Base-by-base conservation (phyloP, 2,329 filamentous ascomycete species). In the Cryphonectria carpinicola region DNA sequence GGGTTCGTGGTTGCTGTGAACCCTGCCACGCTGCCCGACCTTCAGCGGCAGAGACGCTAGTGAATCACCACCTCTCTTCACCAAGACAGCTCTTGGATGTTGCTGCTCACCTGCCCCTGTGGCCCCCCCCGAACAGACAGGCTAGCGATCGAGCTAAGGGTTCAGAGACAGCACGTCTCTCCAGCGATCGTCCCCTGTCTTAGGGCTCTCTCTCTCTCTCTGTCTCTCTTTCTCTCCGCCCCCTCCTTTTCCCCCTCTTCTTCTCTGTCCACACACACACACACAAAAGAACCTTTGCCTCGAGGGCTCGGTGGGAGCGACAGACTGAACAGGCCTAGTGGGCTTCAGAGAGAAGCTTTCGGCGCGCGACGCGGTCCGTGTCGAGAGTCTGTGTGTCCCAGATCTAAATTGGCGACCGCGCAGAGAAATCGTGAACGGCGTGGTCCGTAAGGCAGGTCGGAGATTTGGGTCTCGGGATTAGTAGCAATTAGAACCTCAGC, bases 281-380 rank as follows among this genome's bases (percentile, higher is more conserved):
- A 10, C 14, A 32, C 14, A 37, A 10, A 39, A 35, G 28, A n/a
- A 17, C 14, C 35, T 13, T 25, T n/a, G 58, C 10, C 35, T 22
- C n/a, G 58, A 37, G 32, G 54, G 54, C 54, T 58, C 54, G 54
- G 54, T 28, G 54, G 54, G 54, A 32, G 54, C 54, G 54, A 58
- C 25, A 32, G 8, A 8, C 54, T 58, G 54, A 35, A 17, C 54
- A 8, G 28, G 54, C 22, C 58, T 61, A 61, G 58, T 22, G 58
- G 58, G 58, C 19, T 61, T 10, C 58, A n/a, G 58, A n/a, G 58
- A 39, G 35, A n/a, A 39, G 32, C 58, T 61, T 39, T 25, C 58
- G 58, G 58, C 32, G 32, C 58, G 58, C 58, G 54, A 61, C 58
- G 35, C 58, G 58, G 58, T 61, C 58, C 58, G 58, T 61, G 35